Evolutionary conservation across 2,329 filamentous ascomycete genomes (phyloP).

Genomic region (Penicillium aurantiogriseum): DNA sequence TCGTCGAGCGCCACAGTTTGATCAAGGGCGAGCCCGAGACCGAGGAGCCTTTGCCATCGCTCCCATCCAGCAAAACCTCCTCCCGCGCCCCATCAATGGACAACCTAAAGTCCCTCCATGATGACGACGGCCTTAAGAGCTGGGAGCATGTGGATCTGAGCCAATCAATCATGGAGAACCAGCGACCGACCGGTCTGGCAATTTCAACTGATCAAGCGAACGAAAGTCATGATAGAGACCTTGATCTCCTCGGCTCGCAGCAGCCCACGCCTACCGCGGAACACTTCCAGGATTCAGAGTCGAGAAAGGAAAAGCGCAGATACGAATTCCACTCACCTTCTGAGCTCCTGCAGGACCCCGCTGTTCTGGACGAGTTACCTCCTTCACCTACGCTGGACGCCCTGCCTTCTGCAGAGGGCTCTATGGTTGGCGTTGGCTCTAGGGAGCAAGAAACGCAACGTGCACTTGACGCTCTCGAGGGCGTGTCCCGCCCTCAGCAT

Average conservation of each 20-base stretch:
- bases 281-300: slow-evolving; percentile 39
- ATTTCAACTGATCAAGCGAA: slow-evolving; percentile 37
- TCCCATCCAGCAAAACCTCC: slow-evolving; percentile 52
- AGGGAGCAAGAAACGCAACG: slow-evolving; percentile 18
- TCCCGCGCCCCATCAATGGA: slow-evolving; percentile 49
- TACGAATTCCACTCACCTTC: slow-evolving; percentile 50
- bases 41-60: slow-evolving; percentile 48
- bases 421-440: slow-evolving; percentile 25
- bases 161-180: slow-evolving; percentile 23
- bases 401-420: slow-evolving; percentile 35
- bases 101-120: slow-evolving; percentile 33
- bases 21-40: slow-evolving; percentile 41
- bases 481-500: slow-evolving; percentile 12
- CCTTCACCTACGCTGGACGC: slow-evolving; percentile 21
- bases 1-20: slow-evolving; percentile 65
- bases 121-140: slow-evolving; percentile 28
- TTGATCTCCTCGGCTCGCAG: slow-evolving; percentile 59
- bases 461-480: slow-evolving; percentile 18
- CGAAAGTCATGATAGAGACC: slow-evolving; percentile 31
- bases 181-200: slow-evolving; percentile 28
- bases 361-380: slow-evolving; percentile 24
- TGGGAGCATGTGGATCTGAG: slow-evolving; percentile 34
- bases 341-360: slow-evolving; percentile 44
- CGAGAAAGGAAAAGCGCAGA: slow-evolving; percentile 41
- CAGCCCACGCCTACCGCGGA: slow-evolving; percentile 68